These are phyloP conservation scores for Suhomyces bribrorum DNA, from an alignment of 1,139 yeast species.

Conservation along the genomic window DNA sequence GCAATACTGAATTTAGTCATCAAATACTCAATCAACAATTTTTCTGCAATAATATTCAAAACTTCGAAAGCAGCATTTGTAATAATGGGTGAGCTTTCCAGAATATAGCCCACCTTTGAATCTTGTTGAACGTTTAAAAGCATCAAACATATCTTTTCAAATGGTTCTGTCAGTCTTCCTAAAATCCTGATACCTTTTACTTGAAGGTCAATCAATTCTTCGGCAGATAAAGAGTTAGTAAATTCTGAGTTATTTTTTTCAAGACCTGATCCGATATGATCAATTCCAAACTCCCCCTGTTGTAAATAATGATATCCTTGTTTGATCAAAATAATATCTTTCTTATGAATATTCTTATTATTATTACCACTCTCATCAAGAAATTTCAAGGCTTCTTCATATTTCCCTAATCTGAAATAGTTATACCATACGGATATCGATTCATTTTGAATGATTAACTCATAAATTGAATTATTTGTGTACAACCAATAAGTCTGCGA, in stretches of 20 bases:
- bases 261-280: slow-evolving; percentile 11
- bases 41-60: slow-evolving; percentile 23
- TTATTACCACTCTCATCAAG: slow-evolving; percentile 31
- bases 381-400: slow-evolving; percentile 62
- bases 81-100: background rate
- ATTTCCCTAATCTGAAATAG: slow-evolving; percentile 60
- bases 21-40: slow-evolving; percentile 56
- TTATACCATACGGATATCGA: slow-evolving; percentile 75
- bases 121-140: slow-evolving; percentile 47
- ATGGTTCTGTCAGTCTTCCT: slow-evolving; percentile 65
- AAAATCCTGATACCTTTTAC: slow-evolving; percentile 60
- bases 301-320: slow-evolving; percentile 64
- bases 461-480: slow-evolving; percentile 46
- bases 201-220: slow-evolving; percentile 28
- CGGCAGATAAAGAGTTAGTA: background rate
- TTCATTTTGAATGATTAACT: slow-evolving; percentile 71
- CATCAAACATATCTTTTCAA: slow-evolving; percentile 70
- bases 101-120: background rate
- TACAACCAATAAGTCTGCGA: slow-evolving; percentile 34
- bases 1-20: slow-evolving; percentile 48
- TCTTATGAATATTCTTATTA: slow-evolving; percentile 29
- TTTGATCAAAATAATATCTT: slow-evolving; percentile 57
- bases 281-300: slow-evolving; percentile 44
- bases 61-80: slow-evolving; percentile 1
- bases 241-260: slow-evolving; percentile 3